phyloP scores from a whole-genome alignment of 495 filamentous ascomycete species.

The Aspergillus leporis region DNA sequence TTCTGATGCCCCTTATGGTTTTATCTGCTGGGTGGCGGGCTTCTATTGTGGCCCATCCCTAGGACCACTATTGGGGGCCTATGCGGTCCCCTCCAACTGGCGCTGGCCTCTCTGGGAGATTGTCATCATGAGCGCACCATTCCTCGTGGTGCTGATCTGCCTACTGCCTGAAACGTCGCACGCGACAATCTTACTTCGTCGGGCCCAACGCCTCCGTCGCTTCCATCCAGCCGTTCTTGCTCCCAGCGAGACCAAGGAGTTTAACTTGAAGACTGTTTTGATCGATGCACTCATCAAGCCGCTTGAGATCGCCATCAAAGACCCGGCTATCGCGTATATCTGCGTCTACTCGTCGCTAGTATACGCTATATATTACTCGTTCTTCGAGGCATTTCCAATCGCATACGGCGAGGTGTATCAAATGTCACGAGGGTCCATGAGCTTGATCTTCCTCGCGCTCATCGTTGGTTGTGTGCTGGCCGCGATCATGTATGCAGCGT shows the following conservation, averaged over 20 bases:
- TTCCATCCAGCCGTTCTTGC: conserved; percentile 41
- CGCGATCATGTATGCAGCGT: conserved; percentile 41
- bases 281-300: conserved; percentile 9
- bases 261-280: conserved; percentile 24
- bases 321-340: conserved; percentile 13
- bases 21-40: conserved; percentile 32
- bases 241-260: conserved; percentile 14
- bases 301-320: conserved; percentile 10
- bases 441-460: conserved; percentile 43
- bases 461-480: conserved; percentile 43
- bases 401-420: conserved; percentile 49
- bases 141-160: conserved; percentile 50
- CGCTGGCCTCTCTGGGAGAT: conserved; percentile 45
- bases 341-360: conserved; percentile 24
- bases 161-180: conserved; percentile 57
- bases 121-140: conserved; percentile 42
- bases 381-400: conserved; percentile 57
- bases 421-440: conserved; percentile 26
- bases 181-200: conserved; percentile 54
- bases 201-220: conserved; percentile 36
- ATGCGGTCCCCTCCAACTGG: conserved; percentile 34
- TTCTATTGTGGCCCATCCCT: conserved; percentile 42
- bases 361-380: conserved; percentile 38
- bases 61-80: conserved; percentile 39
- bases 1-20: conserved; percentile 31